phyloP scores from a whole-genome alignment of 2,329 filamentous ascomycete genomes.

The Fusarium pseudocircinatum region DNA sequence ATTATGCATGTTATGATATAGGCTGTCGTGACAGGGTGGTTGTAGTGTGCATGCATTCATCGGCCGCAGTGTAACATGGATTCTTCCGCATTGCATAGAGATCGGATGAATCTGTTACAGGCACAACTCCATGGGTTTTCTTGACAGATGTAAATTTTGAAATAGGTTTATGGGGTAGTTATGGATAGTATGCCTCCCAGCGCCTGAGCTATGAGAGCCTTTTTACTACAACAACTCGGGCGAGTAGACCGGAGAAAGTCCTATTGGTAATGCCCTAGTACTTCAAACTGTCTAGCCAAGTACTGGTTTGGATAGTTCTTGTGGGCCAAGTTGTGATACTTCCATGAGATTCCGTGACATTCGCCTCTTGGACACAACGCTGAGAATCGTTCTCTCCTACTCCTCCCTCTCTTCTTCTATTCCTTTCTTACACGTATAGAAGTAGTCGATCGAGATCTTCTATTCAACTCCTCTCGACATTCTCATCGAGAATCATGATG shows the following conservation, averaged over 20 bases:
- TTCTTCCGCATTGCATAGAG: background rate
- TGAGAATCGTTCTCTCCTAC: background rate
- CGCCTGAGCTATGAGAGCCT: background rate
- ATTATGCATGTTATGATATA: slow-evolving; percentile 13
- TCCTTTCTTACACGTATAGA: background rate
- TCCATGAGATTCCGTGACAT: background rate
- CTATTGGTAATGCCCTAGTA: background rate
- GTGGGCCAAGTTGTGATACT: background rate
- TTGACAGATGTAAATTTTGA: background rate
- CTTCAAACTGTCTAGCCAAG: background rate
- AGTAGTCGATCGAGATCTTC: slow-evolving; percentile 8
- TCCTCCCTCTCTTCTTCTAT: background rate
- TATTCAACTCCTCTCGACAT: background rate
- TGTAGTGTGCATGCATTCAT: background rate
- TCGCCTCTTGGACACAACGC: background rate
- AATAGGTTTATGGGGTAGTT: background rate
- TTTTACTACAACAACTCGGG: background rate
- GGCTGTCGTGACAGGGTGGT: background rate
- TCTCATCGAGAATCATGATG: background rate
- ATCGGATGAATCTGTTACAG: background rate
- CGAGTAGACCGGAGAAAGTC: background rate
- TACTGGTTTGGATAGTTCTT: background rate
- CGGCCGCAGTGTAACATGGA: background rate
- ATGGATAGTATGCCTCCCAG: background rate
- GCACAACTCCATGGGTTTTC: background rate